Evolutionary conservation across 768 basidiomycete genomes (phyloP).

Genomic region (Mrakia frigida): DNA sequence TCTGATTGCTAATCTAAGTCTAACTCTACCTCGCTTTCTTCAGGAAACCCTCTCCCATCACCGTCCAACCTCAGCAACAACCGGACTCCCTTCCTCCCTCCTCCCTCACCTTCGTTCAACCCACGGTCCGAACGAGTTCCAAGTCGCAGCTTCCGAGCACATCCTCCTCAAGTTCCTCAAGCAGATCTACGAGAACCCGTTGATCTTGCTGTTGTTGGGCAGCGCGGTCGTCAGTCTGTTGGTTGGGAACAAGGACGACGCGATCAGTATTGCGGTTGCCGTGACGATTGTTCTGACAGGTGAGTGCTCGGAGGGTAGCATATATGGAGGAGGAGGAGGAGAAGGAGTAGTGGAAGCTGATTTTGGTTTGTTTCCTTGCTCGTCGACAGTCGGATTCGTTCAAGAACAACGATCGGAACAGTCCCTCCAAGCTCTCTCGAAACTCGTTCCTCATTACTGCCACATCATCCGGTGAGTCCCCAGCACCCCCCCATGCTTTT

Average conservation of each 20-base stretch:
- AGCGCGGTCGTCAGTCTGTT: slow-evolving; percentile 82
- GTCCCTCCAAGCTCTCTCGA: slow-evolving; percentile 72
- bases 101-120: slow-evolving; percentile 60
- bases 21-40: not conserved
- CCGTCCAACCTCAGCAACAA: slow-evolving; percentile 39
- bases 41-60: slow-evolving; percentile 26
- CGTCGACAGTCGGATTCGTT: slow-evolving; percentile 71
- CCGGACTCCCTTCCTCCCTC: slow-evolving; percentile 60
- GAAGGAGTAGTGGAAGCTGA: not conserved
- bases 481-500: not conserved
- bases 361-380: not conserved
- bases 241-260: slow-evolving; percentile 95
- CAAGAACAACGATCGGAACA: slow-evolving; percentile 93
- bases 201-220: slow-evolving; percentile 82
- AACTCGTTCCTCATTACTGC: slow-evolving; percentile 90
- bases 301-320: slow-evolving; percentile 44
- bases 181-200: slow-evolving; percentile 89
- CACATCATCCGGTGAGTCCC: slow-evolving; percentile 64
- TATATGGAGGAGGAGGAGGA: not conserved
- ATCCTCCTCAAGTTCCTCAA: slow-evolving; percentile 81
- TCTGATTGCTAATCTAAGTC: not conserved
- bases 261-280: slow-evolving; percentile 84
- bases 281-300: slow-evolving; percentile 90
- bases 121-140: slow-evolving; percentile 92
- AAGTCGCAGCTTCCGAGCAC: slow-evolving; percentile 74